Base-by-base conservation (phyloP, 441 rosid genomes). In the Adansonia madagascariensis region DNA sequence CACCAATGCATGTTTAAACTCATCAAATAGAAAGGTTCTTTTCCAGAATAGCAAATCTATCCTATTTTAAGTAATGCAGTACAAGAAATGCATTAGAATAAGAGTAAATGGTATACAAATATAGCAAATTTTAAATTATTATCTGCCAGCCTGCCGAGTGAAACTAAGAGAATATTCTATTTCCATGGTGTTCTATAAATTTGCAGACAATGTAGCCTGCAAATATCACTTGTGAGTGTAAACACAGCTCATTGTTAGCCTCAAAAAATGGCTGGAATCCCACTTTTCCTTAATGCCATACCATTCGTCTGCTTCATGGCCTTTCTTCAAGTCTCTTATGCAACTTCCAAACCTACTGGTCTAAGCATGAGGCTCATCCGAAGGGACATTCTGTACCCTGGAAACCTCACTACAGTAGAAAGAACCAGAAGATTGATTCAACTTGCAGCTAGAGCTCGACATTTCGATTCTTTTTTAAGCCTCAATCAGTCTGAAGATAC, bases 321-420 rank as follows among this genome's bases (percentile, higher is more conserved):
- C 22, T 9, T 10, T 24, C 7, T 47, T 24, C 44, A 47, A 31
- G 59, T 35, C 60, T 50, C 35, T 50, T 56, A 9, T 14, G 5
- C 66, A 20, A 14, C 57, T 24, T 18, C 78, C 8, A 35, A 52
- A 43, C 52, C 65, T 0, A 39, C 35, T 8, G 64, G 73, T 3
- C 46, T 66, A 8, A 7, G 65, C 52, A 44, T 75, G 9, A 75
- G 8, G 44, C 69, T 62, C 35, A 22, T 75, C 7, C 50, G 62
- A 24, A 44, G 24, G 22, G 63, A 53, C 57, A 55, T 69, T 8
- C 22, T 77, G 6, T 77, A 31, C 62, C 74, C n/a, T 2, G 35
- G 69, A 24, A 77, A 70, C 65, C 52, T 69, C 70, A 46, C 24
- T 43, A 56, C 39, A 70, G 14, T 15, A 5, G 43, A 60, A 46